Conservation (phyloP, 2,329 filamentous ascomycete genomes). For the Fusarium secorum region DNA sequence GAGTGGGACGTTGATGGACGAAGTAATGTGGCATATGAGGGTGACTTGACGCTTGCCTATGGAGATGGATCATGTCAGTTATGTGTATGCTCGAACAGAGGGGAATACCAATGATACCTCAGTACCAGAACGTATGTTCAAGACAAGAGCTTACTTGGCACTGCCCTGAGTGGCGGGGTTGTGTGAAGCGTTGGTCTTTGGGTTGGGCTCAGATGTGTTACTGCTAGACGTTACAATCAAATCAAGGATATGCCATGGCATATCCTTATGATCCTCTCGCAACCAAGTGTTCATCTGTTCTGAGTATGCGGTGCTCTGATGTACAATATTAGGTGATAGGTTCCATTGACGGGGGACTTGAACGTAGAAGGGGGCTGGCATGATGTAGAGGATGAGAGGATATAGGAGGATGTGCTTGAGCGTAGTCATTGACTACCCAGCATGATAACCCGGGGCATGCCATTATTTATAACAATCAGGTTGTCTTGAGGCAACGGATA, state of each 20-base stretch:
- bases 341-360: background rate
- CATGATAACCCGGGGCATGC: no score
- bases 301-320: background rate
- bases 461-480: no score
- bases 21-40: fast-evolving
- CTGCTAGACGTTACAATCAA: background rate
- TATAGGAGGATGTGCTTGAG: no score
- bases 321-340: background rate
- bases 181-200: fast-evolving
- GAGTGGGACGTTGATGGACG: fast-evolving
- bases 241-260: constrained; percentile 4
- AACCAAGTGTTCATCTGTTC: constrained; percentile 3
- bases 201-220: background rate
- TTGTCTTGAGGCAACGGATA: no score
- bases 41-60: fast-evolving
- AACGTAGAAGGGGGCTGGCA: background rate
- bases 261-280: background rate
- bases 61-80: background rate
- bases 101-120: background rate
- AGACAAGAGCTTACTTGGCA: background rate
- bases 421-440: no score
- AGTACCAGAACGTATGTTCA: fast-evolving
- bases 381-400: background rate
- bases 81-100: fast-evolving
- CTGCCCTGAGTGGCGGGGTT: constrained; percentile 1